Base-by-base conservation (phyloP, 2,329 filamentous ascomycete species). In the Myotisia sp. region DNA sequence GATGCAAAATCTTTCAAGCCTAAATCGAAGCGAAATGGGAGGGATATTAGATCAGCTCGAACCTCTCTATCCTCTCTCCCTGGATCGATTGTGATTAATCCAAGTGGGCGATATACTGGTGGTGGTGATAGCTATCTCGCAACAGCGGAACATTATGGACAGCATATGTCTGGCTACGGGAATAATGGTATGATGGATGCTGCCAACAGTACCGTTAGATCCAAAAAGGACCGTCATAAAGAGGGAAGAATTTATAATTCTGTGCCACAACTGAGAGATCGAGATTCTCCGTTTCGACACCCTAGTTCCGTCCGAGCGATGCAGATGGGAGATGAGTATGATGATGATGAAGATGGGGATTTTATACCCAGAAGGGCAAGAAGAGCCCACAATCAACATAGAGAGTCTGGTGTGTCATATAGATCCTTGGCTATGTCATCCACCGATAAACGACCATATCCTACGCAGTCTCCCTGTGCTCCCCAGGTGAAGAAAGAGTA, bases 271-370 rank as follows among this genome's bases (percentile, higher is more conserved):
- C 43, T 56, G 14, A 47, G 54, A 20, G 51, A 54, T 29, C 52
- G 52, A 6, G 49, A 55, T 37, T 50, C 50, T 0, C 54, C 52
- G 0, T 64, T 64, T 38, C 53, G 60, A 22, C 58, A 63, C 39
- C 56, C 59, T 1, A 64, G 59, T 45, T 64, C 60, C 0, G 59
- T 64, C 4, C 46, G 52, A 21, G 59, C 59, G 12, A 42, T 54
- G 33, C 51, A 54, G 38, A 51, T 54, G 48, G 42, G 42, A 20
- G 49, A 50, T 24, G 50, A 53, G 29, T 32, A 22, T 16, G 58
- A 60, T 33, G 58, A 62, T 37, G 53, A 44, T 3, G 51, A 55
- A 5, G 54, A 60, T 1, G 53, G 59, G 7, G 58, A 62, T 14
- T 55, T 51, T 23, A 29, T 58, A 22, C 24, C 32, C 8, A 56